These are phyloP conservation scores for Carex arenaria DNA, from an alignment of 202 grass and related monocot species.

Conservation along the genomic window DNA sequence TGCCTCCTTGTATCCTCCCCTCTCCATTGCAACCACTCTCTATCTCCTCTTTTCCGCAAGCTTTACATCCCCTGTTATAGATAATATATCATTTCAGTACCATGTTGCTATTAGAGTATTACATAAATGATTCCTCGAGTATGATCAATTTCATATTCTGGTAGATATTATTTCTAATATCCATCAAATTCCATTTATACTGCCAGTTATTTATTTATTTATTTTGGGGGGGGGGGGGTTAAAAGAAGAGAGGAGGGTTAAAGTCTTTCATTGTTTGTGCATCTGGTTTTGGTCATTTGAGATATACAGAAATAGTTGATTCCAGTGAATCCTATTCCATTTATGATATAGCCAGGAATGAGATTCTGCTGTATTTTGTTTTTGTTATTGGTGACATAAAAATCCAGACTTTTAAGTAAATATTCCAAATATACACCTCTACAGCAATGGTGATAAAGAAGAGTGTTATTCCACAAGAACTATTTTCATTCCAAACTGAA, in stretches of 20 bases:
- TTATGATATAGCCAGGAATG: background rate
- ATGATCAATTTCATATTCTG: background rate
- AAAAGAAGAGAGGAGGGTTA: too few relatives aligned
- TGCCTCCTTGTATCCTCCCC: conserved; percentile 88
- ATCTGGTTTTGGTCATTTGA: background rate
- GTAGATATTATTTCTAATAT: background rate
- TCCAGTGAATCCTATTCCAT: background rate
- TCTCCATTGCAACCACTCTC: conserved; percentile 85
- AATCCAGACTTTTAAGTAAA: background rate
- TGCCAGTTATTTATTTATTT: background rate
- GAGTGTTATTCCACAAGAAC: background rate
- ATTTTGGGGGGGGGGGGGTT: too few relatives aligned
- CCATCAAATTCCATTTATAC: background rate
- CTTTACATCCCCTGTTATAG: conserved; percentile 56
- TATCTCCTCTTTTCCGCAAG: conserved; percentile 57
- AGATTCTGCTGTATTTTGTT: background rate
- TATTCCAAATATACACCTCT: background rate
- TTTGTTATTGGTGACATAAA: background rate
- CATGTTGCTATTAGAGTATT: background rate
- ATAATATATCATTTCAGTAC: background rate
- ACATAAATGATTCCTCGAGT: background rate
- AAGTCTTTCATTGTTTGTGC: background rate
- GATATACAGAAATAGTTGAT: background rate
- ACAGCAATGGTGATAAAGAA: background rate
- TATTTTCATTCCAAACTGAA: background rate